These are phyloP conservation scores for Megacollybia marginata DNA, from an alignment of 768 basidiomycete genomes.

Conservation along the genomic window DNA sequence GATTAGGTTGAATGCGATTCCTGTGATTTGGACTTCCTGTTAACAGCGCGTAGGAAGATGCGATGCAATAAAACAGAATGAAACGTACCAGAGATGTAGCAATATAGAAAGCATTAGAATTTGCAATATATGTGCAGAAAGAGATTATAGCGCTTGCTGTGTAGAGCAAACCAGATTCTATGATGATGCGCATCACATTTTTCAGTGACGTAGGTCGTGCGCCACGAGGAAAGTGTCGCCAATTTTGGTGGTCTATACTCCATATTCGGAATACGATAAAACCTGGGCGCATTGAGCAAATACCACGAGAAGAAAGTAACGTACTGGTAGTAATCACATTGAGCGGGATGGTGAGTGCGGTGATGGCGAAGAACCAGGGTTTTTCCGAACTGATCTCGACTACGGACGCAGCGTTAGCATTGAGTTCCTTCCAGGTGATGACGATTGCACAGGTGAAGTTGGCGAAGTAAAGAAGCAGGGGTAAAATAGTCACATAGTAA, in stretches of 20 bases:
- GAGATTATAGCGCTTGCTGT: background rate
- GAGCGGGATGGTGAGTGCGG: background rate
- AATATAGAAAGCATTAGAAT: background rate
- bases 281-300: background rate
- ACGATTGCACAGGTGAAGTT: background rate
- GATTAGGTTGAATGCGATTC: background rate
- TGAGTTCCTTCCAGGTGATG: background rate
- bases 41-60: background rate
- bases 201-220: background rate
- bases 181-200: background rate
- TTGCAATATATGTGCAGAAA: background rate
- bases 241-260: background rate
- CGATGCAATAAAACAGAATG: background rate
- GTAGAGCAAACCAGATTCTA: constrained; percentile 1
- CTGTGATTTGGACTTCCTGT: background rate
- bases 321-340: background rate
- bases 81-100: background rate
- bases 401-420: background rate
- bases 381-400: background rate
- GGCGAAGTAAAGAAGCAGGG: background rate
- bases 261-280: background rate
- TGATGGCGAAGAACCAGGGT: background rate
- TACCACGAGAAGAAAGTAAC: background rate
- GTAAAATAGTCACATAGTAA: background rate
- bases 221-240: background rate